Conservation (phyloP, 208 protist species). For the Endotrypanum monterogeii region DNA sequence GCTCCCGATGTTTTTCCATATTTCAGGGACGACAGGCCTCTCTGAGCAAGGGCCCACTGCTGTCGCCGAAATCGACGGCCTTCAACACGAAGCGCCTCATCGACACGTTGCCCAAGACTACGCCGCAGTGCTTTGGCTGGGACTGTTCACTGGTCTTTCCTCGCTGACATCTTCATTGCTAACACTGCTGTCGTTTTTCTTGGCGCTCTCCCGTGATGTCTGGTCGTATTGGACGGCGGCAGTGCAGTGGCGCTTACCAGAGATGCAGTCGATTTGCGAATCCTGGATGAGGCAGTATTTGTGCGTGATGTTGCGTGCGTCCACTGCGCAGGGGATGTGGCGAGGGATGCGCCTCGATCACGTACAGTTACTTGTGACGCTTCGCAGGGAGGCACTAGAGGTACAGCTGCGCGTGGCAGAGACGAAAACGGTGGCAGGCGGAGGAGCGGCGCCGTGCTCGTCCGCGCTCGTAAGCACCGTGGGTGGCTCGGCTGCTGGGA, state of each 20-base stretch:
- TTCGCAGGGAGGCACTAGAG: slow-evolving; percentile 8
- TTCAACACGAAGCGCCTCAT: not conserved
- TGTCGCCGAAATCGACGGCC: not conserved
- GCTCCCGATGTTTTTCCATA: slow-evolving; percentile 17
- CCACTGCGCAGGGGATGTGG: slow-evolving; percentile 20
- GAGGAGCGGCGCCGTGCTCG: not conserved
- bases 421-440: not conserved
- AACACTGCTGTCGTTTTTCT: slow-evolving; percentile 21
- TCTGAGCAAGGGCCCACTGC: not conserved
- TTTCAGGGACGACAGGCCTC: not conserved
- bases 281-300: slow-evolving; percentile 26
- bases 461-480: not conserved
- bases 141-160: slow-evolving; percentile 19
- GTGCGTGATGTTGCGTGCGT: slow-evolving; percentile 10
- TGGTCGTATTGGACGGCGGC: slow-evolving; percentile 24
- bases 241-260: slow-evolving; percentile 18
- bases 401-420: not conserved
- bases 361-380: slow-evolving; percentile 18
- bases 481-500: not conserved
- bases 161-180: slow-evolving; percentile 25
- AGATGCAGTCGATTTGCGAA: slow-evolving; percentile 27
- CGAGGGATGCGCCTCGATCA: slow-evolving; percentile 16
- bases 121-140: slow-evolving; percentile 24
- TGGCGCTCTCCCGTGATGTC: slow-evolving; percentile 8
- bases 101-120: slow-evolving; percentile 14